Evolutionary conservation across 306 rosid species (phyloP).

Genomic region (Citrullus colocynthis): DNA sequence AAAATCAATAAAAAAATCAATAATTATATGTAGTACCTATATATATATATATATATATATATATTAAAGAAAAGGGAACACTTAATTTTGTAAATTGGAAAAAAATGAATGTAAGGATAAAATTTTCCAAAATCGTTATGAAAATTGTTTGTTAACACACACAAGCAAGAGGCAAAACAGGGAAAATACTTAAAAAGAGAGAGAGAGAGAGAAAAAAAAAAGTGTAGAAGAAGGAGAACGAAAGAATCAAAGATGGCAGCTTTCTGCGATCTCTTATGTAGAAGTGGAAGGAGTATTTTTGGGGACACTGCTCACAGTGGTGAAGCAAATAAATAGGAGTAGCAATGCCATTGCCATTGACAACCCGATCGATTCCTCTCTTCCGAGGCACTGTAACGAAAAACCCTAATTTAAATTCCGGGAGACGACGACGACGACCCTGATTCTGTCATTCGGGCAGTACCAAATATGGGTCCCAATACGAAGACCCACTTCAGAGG

Average conservation of each 20-base stretch:
- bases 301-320: neutral
- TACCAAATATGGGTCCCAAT: neutral
- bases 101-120: too few relatives aligned
- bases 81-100: too few relatives aligned
- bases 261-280: neutral
- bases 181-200: too few relatives aligned
- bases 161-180: too few relatives aligned
- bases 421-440: neutral
- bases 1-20: too few relatives aligned
- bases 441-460: neutral
- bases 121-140: too few relatives aligned
- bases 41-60: too few relatives aligned
- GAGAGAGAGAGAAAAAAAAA: too few relatives aligned
- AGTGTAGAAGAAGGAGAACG: neutral
- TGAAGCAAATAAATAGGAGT: neutral
- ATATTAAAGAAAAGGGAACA: too few relatives aligned
- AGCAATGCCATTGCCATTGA: neutral
- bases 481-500: neutral
- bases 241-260: neutral
- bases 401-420: neutral
- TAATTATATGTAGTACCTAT: too few relatives aligned
- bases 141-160: too few relatives aligned
- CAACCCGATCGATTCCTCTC: neutral
- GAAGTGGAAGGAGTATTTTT: neutral
- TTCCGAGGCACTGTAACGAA: neutral